These are phyloP conservation scores for Leishmania major DNA, from an alignment of 208 protist species.

Conservation along the genomic window DNA sequence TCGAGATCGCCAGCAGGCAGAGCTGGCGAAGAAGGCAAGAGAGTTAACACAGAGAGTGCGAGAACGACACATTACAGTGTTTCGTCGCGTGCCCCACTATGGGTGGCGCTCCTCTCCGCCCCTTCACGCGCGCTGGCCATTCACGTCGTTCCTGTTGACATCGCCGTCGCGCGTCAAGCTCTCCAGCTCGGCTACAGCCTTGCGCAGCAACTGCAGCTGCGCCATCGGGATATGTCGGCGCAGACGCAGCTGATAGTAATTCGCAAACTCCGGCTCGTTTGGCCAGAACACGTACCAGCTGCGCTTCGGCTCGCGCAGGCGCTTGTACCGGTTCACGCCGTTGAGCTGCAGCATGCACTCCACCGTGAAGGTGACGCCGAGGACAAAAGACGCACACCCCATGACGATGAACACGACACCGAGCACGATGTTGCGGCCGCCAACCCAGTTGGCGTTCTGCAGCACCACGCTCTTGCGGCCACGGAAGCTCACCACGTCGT, in stretches of 20 bases:
- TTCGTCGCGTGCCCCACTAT: background rate
- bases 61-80: background rate
- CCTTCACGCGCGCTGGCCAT: background rate
- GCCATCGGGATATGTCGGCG: constrained; percentile 52
- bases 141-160: background rate
- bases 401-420: constrained; percentile 68
- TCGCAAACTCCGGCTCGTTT: constrained; percentile 47
- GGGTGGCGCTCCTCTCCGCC: background rate
- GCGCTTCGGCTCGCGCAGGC: constrained; percentile 50
- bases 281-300: constrained; percentile 72
- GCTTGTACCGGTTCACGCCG: constrained; percentile 29
- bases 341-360: constrained; percentile 42
- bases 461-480: constrained; percentile 96
- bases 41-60: background rate
- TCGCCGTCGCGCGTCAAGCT: constrained; percentile 1
- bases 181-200: constrained; percentile 32
- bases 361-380: constrained; percentile 60
- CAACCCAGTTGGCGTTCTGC: constrained; percentile 70
- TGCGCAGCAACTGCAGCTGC: constrained; percentile 51
- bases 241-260: constrained; percentile 66
- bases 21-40: background rate
- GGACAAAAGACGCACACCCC: constrained; percentile 57
- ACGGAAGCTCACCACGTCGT: constrained; percentile 90
- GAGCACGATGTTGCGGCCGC: constrained; percentile 41
- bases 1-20: background rate